Percentiles rank a stretch among this genome's conserved stretches.
Evolutionary conservation across 2,329 filamentous ascomycete genomes (phyloP).

Genomic region (Daldinia sp.): DNA sequence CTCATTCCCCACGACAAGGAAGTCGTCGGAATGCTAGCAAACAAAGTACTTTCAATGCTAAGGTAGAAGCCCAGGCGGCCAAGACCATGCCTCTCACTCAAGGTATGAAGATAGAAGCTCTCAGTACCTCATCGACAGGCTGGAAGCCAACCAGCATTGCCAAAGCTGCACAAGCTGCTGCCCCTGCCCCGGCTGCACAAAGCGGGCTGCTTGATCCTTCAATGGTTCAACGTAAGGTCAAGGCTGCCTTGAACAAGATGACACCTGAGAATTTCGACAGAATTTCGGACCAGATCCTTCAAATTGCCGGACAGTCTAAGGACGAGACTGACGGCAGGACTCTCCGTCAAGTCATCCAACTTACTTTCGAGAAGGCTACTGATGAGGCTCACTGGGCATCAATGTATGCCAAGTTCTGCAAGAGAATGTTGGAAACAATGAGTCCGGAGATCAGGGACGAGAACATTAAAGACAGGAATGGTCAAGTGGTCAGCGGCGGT

Average conservation of each 20-base stretch:
- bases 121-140: constrained; percentile 77
- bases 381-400: constrained; percentile 98
- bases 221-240: constrained; percentile 98
- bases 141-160: constrained; percentile 89
- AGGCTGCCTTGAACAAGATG: constrained; percentile 99
- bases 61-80: constrained; percentile 76
- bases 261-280: constrained; percentile 90
- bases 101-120: constrained; percentile 83
- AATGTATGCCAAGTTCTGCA: constrained; percentile 99
- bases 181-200: constrained; percentile 57
- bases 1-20: constrained; percentile 77
- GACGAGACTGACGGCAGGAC: constrained; percentile 94
- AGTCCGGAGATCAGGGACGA: constrained; percentile 95
- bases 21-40: constrained; percentile 76
- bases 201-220: constrained; percentile 80
- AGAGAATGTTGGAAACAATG: constrained; percentile 96
- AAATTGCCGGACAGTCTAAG: constrained; percentile 94
- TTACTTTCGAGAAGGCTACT: constrained; percentile 98
- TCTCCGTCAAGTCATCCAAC: constrained; percentile 96
- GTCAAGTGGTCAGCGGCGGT: constrained; percentile 89
- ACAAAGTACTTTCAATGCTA: constrained; percentile 65
- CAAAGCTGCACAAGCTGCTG: constrained; percentile 56
- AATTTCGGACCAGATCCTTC: constrained; percentile 91
- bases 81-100: constrained; percentile 94
- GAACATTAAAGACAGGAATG: constrained; percentile 90